Conservation (phyloP, 1,284 basidiomycete genomes). For the Pholiota adiposa region DNA sequence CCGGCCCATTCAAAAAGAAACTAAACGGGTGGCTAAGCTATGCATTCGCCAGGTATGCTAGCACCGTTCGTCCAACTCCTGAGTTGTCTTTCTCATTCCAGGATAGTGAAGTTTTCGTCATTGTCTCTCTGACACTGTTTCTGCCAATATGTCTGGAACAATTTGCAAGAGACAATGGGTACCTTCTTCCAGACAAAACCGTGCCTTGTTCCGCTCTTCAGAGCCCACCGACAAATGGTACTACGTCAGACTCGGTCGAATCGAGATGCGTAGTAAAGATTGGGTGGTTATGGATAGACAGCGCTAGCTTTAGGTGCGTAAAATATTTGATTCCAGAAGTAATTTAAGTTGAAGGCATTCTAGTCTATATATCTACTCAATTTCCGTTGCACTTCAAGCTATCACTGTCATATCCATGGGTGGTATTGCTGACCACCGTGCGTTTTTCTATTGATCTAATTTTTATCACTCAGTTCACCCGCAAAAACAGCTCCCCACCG, state of each 20-base stretch:
- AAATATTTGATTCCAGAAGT: background rate
- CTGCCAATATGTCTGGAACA: slow-evolving; percentile 83
- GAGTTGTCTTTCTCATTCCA: background rate
- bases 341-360: too few species aligned
- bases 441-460: slow-evolving; percentile 32
- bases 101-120: slow-evolving; percentile 78
- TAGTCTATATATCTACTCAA: slow-evolving; percentile 86
- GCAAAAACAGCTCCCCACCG: slow-evolving; percentile 67
- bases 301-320: slow-evolving; percentile 82
- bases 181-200: slow-evolving; percentile 63
- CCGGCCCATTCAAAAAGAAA: slow-evolving; percentile 43
- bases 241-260: slow-evolving; percentile 2
- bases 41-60: slow-evolving; percentile 66
- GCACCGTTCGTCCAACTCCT: background rate
- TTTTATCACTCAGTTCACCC: background rate
- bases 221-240: slow-evolving; percentile 24
- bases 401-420: slow-evolving; percentile 91
- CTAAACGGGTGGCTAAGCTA: slow-evolving; percentile 77
- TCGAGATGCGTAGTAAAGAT: slow-evolving; percentile 75
- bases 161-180: slow-evolving; percentile 83
- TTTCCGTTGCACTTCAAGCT: slow-evolving; percentile 86
- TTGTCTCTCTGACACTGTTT: slow-evolving; percentile 81
- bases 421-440: slow-evolving; percentile 85
- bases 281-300: slow-evolving; percentile 84
- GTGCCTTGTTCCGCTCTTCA: slow-evolving; percentile 46